Conservation (phyloP, 2,329 filamentous ascomycete genomes). For the Fusarium camptoceras region DNA sequence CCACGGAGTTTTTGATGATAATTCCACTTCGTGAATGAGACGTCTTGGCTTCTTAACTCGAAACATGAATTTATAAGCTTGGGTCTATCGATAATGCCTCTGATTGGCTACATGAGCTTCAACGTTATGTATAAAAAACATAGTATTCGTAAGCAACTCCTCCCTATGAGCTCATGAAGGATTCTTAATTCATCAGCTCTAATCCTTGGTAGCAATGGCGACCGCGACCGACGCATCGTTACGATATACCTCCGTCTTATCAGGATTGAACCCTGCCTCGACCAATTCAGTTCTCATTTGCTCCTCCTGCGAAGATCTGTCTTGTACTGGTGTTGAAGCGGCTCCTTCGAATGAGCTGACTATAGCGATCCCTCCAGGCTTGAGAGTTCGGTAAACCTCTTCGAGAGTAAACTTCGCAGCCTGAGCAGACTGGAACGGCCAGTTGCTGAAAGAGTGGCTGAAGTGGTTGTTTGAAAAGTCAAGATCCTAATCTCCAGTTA, state of each 20-base stretch:
- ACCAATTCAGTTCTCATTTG: neutral
- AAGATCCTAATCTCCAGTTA: neutral
- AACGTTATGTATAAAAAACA: neutral
- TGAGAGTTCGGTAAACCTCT: neutral
- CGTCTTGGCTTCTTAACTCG: neutral
- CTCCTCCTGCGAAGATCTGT: neutral
- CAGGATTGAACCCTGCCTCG: neutral
- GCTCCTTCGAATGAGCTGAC: neutral
- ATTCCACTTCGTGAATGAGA: neutral
- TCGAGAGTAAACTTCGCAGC: neutral
- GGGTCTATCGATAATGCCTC: neutral
- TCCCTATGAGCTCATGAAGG: no score
- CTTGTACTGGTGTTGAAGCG: neutral
- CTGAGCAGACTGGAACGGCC: neutral
- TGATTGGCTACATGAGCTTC: neutral
- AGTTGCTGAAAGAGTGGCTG: slow-evolving; percentile 4
- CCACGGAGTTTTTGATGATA: neutral
- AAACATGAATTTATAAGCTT: neutral
- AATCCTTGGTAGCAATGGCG: neutral
- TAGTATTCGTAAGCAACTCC: neutral
- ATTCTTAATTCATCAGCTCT: neutral
- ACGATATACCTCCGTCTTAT: neutral
- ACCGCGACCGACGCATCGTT: neutral
- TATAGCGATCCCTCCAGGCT: neutral
- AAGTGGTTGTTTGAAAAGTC: neutral